Conservation (phyloP, 208 protist genomes). For the Acanthamoeba quina region DNA sequence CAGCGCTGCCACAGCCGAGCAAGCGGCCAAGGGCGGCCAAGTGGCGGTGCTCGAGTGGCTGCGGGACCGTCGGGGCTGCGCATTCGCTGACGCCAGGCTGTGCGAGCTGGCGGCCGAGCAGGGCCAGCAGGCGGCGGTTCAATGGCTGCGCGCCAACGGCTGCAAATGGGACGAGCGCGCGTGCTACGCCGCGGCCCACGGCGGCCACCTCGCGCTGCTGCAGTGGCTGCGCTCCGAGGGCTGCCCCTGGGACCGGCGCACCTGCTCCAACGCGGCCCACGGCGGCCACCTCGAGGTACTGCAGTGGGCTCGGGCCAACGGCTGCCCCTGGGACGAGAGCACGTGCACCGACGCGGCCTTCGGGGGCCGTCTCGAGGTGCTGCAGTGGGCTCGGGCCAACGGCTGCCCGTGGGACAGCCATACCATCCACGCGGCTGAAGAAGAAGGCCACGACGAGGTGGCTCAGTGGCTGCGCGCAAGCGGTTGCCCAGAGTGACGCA, state of each 20-base stretch:
- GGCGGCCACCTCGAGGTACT: slow-evolving; percentile 7
- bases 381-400: background rate
- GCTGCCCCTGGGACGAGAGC: background rate
- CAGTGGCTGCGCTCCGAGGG: background rate
- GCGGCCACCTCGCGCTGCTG: background rate
- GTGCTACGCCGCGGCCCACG: background rate
- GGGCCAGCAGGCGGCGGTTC: background rate
- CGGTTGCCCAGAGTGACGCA: no score
- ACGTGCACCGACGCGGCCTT: background rate
- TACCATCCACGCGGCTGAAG: no score
- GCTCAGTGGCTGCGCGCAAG: no score
- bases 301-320: background rate
- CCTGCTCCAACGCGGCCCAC: background rate
- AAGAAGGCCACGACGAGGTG: no score
- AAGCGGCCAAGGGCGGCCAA: no score
- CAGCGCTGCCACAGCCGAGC: no score
- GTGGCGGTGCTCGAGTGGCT: no score
- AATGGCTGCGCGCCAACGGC: background rate
- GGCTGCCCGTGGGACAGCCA: no score
- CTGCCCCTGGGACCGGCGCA: background rate
- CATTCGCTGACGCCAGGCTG: no score
- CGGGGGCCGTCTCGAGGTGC: slow-evolving; percentile 4
- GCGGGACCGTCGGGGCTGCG: no score
- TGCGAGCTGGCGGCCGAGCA: background rate
- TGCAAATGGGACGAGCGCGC: background rate